phyloP scores from a whole-genome alignment of 2,329 filamentous ascomycete genomes.

The Calonectria ilicicola region DNA sequence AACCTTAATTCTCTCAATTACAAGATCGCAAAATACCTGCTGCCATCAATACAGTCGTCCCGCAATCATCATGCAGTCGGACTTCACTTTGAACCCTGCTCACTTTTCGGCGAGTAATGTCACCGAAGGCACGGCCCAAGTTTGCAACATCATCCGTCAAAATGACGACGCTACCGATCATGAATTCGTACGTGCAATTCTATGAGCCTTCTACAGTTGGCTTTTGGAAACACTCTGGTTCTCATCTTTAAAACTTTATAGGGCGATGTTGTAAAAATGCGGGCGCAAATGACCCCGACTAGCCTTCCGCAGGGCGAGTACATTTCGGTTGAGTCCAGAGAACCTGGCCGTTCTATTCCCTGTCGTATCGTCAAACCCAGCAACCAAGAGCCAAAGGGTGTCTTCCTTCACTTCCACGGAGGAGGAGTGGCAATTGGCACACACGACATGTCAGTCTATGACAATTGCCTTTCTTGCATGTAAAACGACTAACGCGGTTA shows the following conservation, averaged over 20 bases:
- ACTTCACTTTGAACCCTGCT: not conserved
- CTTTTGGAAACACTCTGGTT: not conserved
- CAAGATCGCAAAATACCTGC: not conserved
- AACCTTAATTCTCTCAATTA: not conserved
- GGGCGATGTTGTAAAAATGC: constrained; percentile 6
- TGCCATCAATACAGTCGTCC: too few relatives aligned
- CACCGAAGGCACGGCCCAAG: not conserved
- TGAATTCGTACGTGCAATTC: not conserved
- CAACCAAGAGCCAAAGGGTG: not conserved
- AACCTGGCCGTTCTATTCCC: not conserved
- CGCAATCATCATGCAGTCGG: constrained; percentile 3
- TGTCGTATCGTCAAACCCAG: not conserved
- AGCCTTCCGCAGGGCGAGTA: constrained; percentile 4
- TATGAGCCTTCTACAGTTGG: not conserved
- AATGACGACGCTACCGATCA: not conserved
- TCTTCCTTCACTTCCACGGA: constrained; percentile 17
- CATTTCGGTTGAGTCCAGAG: not conserved
- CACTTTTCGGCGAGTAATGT: not conserved
- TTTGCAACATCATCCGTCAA: not conserved
- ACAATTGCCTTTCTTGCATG: not conserved
- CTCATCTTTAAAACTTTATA: not conserved
- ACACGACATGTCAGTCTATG: constrained; percentile 1
- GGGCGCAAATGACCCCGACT: not conserved
- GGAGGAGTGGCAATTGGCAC: constrained; percentile 5
- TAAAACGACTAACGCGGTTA: not conserved